These are phyloP conservation scores for Ambispora gerdemannii DNA, from an alignment of 192 early-diverging fungal species.

Conservation along the genomic window DNA sequence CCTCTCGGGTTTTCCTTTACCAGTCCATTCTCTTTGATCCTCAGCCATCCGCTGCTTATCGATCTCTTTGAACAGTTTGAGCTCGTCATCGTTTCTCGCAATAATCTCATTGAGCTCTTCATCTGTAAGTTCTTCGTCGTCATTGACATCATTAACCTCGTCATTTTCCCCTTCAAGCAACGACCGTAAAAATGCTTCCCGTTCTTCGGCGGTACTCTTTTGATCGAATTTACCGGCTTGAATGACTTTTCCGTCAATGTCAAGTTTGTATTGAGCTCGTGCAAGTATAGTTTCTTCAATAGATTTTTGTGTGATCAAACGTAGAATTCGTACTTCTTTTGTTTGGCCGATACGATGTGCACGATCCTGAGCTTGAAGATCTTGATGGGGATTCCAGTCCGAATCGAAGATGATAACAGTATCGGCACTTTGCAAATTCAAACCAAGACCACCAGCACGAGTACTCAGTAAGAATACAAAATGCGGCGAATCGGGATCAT, in stretches of 20 bases:
- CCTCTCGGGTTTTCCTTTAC: slow-evolving; percentile 64
- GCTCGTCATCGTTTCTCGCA: slow-evolving; percentile 81
- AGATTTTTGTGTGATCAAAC: slow-evolving; percentile 84
- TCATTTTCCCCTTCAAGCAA: slow-evolving; percentile 82
- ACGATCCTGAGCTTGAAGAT: slow-evolving; percentile 98
- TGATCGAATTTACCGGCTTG: slow-evolving; percentile 99
- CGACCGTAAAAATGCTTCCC: slow-evolving; percentile 84
- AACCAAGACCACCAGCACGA: slow-evolving; percentile 82
- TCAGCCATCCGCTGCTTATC: slow-evolving; percentile 66
- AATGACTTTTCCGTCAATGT: slow-evolving; percentile 97
- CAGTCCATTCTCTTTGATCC: slow-evolving; percentile 19
- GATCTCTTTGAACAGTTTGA: slow-evolving; percentile 66
- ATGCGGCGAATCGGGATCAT: slow-evolving; percentile 71
- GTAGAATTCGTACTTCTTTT: slow-evolving; percentile 94
- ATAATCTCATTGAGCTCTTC: slow-evolving; percentile 93
- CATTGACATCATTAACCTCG: slow-evolving; percentile 62
- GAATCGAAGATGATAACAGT: slow-evolving; percentile 98
- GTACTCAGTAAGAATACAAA: slow-evolving; percentile 93
- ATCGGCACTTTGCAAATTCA: slow-evolving; percentile 63
- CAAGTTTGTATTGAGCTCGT: slow-evolving; percentile 91
- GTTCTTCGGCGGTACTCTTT: slow-evolving; percentile 89
- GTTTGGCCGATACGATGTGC: slow-evolving; percentile 99
- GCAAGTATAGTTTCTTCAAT: slow-evolving; percentile 94
- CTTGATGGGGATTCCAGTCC: slow-evolving; percentile 99
- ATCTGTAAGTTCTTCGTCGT: slow-evolving; percentile 74